Evolutionary conservation across 2,329 filamentous ascomycete species (phyloP).

Genomic region (Penicillium corylophilum): DNA sequence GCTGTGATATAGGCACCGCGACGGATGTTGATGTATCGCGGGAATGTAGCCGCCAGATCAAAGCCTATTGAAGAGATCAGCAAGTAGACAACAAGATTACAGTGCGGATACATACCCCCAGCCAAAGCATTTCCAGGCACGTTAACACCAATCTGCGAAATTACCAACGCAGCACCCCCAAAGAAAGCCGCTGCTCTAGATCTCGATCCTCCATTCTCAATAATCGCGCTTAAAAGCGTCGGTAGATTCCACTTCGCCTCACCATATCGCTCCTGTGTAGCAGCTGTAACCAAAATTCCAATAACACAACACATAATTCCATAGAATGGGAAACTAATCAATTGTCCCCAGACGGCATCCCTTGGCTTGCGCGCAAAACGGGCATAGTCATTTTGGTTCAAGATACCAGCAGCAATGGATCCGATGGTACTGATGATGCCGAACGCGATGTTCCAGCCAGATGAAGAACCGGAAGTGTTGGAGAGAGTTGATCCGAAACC

Average conservation of each 20-base stretch:
- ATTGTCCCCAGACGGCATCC: neutral
- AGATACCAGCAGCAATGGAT: neutral
- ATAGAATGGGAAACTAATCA: neutral
- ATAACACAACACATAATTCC: neutral
- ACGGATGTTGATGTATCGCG: constrained; percentile 57
- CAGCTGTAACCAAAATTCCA: neutral
- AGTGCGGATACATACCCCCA: neutral
- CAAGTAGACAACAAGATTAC: neutral
- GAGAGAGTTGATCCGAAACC: neutral
- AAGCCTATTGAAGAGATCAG: neutral
- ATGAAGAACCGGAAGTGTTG: neutral
- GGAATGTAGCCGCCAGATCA: constrained; percentile 50
- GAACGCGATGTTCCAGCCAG: neutral
- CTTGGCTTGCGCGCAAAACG: neutral
- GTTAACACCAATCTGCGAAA: neutral
- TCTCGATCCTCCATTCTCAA: neutral
- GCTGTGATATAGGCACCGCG: constrained; percentile 53
- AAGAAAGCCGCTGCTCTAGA: neutral
- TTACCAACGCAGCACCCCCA: neutral
- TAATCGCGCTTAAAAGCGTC: neutral
- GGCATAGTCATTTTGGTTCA: neutral
- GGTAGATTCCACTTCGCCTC: neutral
- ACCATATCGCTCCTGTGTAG: neutral
- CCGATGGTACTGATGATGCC: neutral
- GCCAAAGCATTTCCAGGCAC: neutral